Conservation (phyloP, 225 moss, liverwort and hornwort species). For the Physcomitrellopsis africana region DNA sequence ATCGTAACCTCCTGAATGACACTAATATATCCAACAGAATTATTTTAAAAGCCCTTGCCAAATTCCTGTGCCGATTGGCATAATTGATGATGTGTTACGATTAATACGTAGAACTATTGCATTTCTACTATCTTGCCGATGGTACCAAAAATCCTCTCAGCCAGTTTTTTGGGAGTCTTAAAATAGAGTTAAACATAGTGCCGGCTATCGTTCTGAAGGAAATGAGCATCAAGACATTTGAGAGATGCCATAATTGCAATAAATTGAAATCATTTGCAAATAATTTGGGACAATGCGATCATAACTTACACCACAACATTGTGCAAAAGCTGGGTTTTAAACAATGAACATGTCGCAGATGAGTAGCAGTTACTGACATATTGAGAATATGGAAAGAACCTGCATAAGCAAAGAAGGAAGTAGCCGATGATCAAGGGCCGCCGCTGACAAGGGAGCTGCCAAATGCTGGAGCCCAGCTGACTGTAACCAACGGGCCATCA, state of each 20-base stretch:
- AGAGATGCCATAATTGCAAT: background rate
- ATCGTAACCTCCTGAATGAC: background rate
- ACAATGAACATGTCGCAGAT: no score
- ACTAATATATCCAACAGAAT: background rate
- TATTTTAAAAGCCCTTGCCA: background rate
- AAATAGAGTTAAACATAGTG: background rate
- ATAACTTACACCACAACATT: background rate
- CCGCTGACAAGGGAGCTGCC: conserved; percentile 64
- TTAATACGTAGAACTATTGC: background rate
- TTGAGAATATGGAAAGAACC: conserved; percentile 25
- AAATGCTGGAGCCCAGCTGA: conserved; percentile 69
- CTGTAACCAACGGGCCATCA: conserved; percentile 77
- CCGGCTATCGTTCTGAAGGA: background rate
- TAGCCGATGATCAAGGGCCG: conserved; percentile 67
- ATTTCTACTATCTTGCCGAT: background rate
- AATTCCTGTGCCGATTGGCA: background rate
- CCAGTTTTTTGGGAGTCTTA: background rate
- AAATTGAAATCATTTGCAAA: background rate
- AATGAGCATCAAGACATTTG: background rate
- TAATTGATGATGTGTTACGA: background rate
- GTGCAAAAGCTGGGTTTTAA: background rate
- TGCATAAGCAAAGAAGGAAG: conserved; percentile 75
- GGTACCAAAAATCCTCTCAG: background rate
- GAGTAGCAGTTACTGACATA: no score
- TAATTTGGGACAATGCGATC: background rate